Evolutionary conservation across 371 early-diverging fungal genomes (phyloP).

Genomic region (Mycotypha africana): DNA sequence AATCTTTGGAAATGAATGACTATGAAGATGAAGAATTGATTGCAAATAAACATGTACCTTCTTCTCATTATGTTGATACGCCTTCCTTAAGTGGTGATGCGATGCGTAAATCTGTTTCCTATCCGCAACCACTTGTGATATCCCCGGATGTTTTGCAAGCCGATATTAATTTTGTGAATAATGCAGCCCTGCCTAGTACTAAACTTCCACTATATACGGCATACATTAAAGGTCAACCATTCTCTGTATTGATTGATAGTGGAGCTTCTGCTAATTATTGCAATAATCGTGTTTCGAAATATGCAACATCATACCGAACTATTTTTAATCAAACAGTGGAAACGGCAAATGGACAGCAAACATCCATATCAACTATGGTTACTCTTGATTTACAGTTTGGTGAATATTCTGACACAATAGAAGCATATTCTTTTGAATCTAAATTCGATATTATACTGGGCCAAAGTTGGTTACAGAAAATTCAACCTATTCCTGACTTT

Average conservation of each 20-base stretch:
- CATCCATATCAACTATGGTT: neutral
- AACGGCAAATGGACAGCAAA: slow-evolving; percentile 2
- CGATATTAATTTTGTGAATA: neutral
- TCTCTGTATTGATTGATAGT: neutral
- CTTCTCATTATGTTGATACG: neutral
- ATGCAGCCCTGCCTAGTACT: neutral
- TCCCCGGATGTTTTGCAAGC: too few species aligned
- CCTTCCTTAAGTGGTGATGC: neutral
- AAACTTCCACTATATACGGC: neutral
- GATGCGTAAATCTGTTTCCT: neutral
- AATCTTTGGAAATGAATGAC: too few species aligned
- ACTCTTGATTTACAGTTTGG: neutral
- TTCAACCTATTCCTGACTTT: slow-evolving; percentile 3
- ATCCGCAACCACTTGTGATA: too few species aligned
- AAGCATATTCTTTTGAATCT: slow-evolving; percentile 5
- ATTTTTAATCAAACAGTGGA: slow-evolving; percentile 1
- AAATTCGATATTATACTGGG: slow-evolving; percentile 12
- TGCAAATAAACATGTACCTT: too few species aligned
- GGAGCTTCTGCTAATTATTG: neutral
- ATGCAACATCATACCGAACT: neutral
- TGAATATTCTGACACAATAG: neutral
- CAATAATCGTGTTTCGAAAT: neutral
- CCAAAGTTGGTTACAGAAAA: slow-evolving; percentile 1
- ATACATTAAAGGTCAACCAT: neutral
- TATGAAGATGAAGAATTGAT: too few species aligned